Percentiles rank a stretch among this genome's conserved stretches.
These are phyloP conservation scores for Tremellales sp. DNA, from an alignment of 1,284 basidiomycete genomes.

Conservation along the genomic window DNA sequence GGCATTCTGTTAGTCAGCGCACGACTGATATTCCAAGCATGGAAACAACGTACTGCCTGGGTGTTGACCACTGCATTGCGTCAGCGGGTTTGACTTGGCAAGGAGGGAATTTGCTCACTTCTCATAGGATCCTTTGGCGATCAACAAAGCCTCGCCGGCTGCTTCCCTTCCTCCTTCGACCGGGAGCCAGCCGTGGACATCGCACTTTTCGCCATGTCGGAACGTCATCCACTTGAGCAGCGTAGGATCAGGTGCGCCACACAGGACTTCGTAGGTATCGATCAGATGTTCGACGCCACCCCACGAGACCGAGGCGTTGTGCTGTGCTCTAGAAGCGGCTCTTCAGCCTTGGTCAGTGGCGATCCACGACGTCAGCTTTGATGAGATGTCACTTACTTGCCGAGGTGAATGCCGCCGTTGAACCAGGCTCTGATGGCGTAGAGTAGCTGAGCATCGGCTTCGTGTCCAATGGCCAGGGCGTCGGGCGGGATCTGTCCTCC, in stretches of 20 bases:
- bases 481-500: slow-evolving; percentile 33
- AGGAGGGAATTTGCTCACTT: slow-evolving; percentile 19
- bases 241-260: slow-evolving; percentile 32
- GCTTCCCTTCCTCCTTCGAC: slow-evolving; percentile 45
- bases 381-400: slow-evolving; percentile 42
- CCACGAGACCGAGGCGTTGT: slow-evolving; percentile 38
- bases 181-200: slow-evolving; percentile 37
- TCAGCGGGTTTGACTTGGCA: slow-evolving; percentile 3
- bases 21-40: neutral
- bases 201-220: slow-evolving; percentile 27
- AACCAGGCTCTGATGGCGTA: slow-evolving; percentile 42
- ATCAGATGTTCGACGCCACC: slow-evolving; percentile 37
- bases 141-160: slow-evolving; percentile 32
- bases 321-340: slow-evolving; percentile 29
- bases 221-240: slow-evolving; percentile 44
- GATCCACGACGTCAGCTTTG: neutral
- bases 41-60: slow-evolving; percentile 35
- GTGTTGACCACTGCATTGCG: slow-evolving; percentile 34
- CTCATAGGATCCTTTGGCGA: slow-evolving; percentile 39
- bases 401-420: slow-evolving; percentile 42
- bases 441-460: slow-evolving; percentile 35
- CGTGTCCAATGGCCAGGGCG: slow-evolving; percentile 43
- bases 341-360: slow-evolving; percentile 12
- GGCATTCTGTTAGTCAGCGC: slow-evolving; percentile 26
- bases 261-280: slow-evolving; percentile 44